Evolutionary conservation across 73 alveolate genomes (phyloP).

Genomic region (Paramecium pentaurelia): DNA sequence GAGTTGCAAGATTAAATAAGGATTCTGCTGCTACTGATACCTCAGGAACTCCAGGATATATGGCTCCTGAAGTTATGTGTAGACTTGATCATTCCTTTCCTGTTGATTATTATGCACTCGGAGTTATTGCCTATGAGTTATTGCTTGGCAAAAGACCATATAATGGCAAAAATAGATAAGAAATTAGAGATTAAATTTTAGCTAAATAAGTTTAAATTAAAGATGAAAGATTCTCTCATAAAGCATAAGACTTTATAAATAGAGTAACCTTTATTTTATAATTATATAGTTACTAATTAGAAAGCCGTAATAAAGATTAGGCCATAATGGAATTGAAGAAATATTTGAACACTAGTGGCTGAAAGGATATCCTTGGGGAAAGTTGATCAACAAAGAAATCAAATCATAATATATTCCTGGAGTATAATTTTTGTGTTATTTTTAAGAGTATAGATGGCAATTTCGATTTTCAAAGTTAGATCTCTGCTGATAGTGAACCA

Average conservation of each 20-base stretch:
- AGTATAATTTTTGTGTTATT: not conserved
- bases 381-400: constrained; percentile 14
- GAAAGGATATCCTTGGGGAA: constrained; percentile 81
- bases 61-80: constrained; percentile 78
- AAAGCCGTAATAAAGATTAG: constrained; percentile 83
- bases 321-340: constrained; percentile 80
- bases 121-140: constrained; percentile 74
- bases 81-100: constrained; percentile 58
- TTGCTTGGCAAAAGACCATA: constrained; percentile 84
- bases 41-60: constrained; percentile 89
- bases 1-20: constrained; percentile 72
- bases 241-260: constrained; percentile 90
- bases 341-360: constrained; percentile 83
- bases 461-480: constrained; percentile 16
- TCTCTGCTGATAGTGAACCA: constrained; percentile 36
- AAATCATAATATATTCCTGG: constrained; percentile 37
- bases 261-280: constrained; percentile 61
- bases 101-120: constrained; percentile 76
- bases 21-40: constrained; percentile 72
- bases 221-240: constrained; percentile 78
- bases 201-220: constrained; percentile 75
- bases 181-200: constrained; percentile 73
- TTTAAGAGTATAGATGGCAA: constrained; percentile 15
- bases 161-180: constrained; percentile 79
- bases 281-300: constrained; percentile 54